Evolutionary conservation across 257 asterid species (phyloP).

Genomic region (Solanum ossicruentum): DNA sequence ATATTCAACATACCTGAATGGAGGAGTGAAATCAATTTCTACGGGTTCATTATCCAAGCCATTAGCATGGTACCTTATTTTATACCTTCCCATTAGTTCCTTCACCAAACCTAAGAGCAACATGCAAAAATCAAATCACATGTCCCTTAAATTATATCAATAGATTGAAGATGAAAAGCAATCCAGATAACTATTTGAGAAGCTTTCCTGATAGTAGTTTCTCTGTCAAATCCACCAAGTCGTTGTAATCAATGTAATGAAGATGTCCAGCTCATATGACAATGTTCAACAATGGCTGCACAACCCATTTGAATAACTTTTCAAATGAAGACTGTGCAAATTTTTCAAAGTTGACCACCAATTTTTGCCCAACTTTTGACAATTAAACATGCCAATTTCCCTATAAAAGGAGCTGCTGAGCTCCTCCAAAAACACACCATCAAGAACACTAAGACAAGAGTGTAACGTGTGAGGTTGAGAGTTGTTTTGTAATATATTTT

Average conservation of each 20-base stretch:
- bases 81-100: neutral
- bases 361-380: no score
- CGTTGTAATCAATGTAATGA: neutral
- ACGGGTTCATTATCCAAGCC: neutral
- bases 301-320: no score
- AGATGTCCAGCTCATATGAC: no score
- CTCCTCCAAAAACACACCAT: no score
- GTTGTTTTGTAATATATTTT: no score
- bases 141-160: neutral
- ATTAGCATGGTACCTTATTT: neutral
- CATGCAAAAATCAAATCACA: neutral
- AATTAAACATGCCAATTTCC: no score
- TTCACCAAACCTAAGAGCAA: neutral
- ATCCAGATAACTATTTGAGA: neutral
- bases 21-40: constrained; percentile 2
- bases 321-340: no score
- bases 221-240: neutral
- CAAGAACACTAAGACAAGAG: no score
- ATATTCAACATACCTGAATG: neutral
- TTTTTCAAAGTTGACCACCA: no score
- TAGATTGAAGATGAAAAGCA: neutral
- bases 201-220: neutral
- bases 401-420: no score
- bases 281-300: no score
- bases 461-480: no score